Evolutionary conservation across 768 basidiomycete genomes (phyloP).

Genomic region (Tylopilus sp.): DNA sequence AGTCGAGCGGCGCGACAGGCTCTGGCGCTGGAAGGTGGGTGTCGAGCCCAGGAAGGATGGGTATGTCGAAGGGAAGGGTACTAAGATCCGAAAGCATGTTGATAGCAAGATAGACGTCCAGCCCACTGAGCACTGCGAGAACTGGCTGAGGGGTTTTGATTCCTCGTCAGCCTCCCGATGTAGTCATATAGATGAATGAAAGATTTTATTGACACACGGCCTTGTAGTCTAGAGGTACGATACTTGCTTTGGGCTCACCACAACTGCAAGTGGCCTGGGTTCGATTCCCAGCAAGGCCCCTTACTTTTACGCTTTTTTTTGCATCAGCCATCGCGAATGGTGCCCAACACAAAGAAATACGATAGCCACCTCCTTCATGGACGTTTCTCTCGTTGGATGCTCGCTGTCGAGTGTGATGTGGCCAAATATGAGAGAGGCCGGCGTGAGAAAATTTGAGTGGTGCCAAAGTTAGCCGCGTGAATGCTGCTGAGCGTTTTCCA

Average conservation of each 20-base stretch:
- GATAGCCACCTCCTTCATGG: not conserved
- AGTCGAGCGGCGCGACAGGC: slow-evolving; percentile 12
- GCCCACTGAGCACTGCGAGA: not conserved
- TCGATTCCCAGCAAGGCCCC: too few relatives aligned
- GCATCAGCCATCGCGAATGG: not conserved
- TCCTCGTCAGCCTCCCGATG: slow-evolving; percentile 16
- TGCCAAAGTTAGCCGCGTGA: slow-evolving; percentile 28
- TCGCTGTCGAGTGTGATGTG: not conserved
- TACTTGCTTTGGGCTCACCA: slow-evolving; percentile 34
- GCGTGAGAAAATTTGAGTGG: slow-evolving; percentile 22
- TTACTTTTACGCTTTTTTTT: slow-evolving; percentile 9
- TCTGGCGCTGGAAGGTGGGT: not conserved
- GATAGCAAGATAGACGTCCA: slow-evolving; percentile 5
- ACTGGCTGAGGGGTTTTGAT: not conserved
- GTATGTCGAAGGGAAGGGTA: slow-evolving; percentile 6
- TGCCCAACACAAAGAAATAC: not conserved
- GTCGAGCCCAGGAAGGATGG: not conserved
- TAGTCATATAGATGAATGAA: not conserved
- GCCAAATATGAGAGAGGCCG: slow-evolving; percentile 5
- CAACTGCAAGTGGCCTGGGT: too few relatives aligned
- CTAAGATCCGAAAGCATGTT: slow-evolving; percentile 23
- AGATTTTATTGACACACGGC: slow-evolving; percentile 1
- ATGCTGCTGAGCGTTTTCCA: slow-evolving; percentile 19
- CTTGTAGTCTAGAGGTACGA: slow-evolving; percentile 38
- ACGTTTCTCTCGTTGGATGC: too few relatives aligned